Percentiles rank a stretch among this genome's conserved stretches.
Evolutionary conservation across 192 early-diverging fungal species (phyloP).

Genomic region (Linnemannia schmuckeri): DNA sequence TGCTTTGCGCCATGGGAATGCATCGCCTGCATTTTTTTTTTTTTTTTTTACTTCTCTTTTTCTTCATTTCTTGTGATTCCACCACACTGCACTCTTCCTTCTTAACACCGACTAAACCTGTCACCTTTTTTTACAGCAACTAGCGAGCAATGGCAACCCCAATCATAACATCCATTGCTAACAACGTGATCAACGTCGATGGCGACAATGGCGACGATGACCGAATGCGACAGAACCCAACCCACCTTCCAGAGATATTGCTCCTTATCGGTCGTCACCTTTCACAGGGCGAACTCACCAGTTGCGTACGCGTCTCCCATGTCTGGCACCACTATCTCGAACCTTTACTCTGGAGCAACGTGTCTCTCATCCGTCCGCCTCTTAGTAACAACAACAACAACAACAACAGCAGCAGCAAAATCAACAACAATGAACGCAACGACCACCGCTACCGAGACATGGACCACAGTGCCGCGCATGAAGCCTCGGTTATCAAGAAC

Average conservation of each 20-base stretch:
- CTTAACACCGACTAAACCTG: not conserved
- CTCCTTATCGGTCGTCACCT: not conserved
- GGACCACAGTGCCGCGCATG: not conserved
- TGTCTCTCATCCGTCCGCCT: not conserved
- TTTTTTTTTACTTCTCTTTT: not conserved
- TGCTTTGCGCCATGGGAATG: not conserved
- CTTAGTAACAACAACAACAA: not conserved
- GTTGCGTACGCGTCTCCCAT: conserved; percentile 10
- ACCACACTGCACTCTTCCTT: not conserved
- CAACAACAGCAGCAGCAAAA: not conserved
- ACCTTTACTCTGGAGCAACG: not conserved
- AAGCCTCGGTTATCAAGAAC: not conserved
- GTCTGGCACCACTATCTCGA: not conserved
- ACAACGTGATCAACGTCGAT: not conserved
- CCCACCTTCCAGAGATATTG: conserved; percentile 12
- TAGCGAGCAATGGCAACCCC: not conserved
- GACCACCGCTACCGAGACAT: not conserved
- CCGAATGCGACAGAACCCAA: not conserved
- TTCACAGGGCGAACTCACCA: conserved; percentile 2
- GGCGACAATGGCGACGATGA: not conserved
- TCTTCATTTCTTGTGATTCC: not conserved
- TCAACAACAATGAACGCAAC: not conserved
- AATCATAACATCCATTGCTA: not conserved
- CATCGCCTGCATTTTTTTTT: not conserved
- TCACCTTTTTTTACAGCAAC: not conserved